Evolutionary conservation across 306 rosid species (phyloP), one percentile per base, ranked within the genome.

Genomic region (Herpetospermum pedunculosum): DNA sequence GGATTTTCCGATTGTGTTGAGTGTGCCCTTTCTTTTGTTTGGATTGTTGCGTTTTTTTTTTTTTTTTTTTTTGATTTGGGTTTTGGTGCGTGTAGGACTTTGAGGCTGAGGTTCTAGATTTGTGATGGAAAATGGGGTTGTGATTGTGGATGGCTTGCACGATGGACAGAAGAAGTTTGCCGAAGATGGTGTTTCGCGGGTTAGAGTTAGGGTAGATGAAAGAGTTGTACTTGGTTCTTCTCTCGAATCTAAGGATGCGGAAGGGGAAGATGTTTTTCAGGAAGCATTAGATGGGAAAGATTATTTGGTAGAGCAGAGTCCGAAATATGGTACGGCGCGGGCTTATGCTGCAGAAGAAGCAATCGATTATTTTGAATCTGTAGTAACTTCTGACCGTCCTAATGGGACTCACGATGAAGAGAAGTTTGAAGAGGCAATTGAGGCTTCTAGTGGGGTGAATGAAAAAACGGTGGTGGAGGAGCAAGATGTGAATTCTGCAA

Each of bases 61-160:
- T 59, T 60, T 37, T 0, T 35, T 40, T 11, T 76, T 69, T 10
- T 72, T 29, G 47, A n/a, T n/a, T 10, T 72, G 79, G 54, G 75
- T 54, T 77, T 49, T 79, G 57, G 76, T 77, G 83, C 85, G 75
- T 85, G 76, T 84, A 91, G 95, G 92, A 83, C 77, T 78, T 81
- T 62, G 62, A 73, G 58, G 80, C 77, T 50, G 40, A 49, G 70
- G 47, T 32, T 75, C 70, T 79, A 48, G 73, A 77, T 64, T 83
- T 74, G 72, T 70, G 64, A 86, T 91, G 97, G 97, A 86, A 74
- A 80, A 82, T 81, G 85, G 83, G 76, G 84, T 68, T 71, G 86
- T 68, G 60, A 63, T 75, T 81, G 72, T 77, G 47, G 75, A 70
- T 69, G 87, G 79, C 59, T 76, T 78, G 77, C 72, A 77, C 25